Evolutionary conservation across 2,329 filamentous ascomycete genomes (phyloP), one percentile per base, ranked within the genome.

Genomic region (Fusarium piperis): DNA sequence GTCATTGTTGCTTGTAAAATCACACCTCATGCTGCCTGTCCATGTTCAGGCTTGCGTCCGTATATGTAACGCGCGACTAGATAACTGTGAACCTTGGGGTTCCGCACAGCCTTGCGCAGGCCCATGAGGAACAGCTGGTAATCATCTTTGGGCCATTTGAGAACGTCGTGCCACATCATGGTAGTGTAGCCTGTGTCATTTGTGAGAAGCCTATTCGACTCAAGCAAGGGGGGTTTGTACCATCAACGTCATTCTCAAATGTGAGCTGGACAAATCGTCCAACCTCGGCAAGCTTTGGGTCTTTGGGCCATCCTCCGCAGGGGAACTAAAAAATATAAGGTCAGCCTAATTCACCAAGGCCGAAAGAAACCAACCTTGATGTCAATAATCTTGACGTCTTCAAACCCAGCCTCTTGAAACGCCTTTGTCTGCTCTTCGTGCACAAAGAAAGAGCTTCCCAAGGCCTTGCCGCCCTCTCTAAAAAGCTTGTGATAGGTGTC

Each of bases 231-330:
- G n/a, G 6, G 8, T 15, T n/a, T 26, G 3, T 48, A 59, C 57
- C 57, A 4, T 59, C 57, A 16, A 59, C n/a, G 20, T 59, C 39
- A 59, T 59, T 59, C 28, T 46, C 28, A 10, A 59, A 23, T 4
- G 57, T 59, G 11, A 48, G 30, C 11, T 60, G 55, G 3, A 67
- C 66, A 33, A 44, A 67, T 35, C 41, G 48, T 11, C 66, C 63
- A 23, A 69, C 44, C 15, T 69, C 64, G 5, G 66, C 59, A 8
- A 69, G 66, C 23, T 60, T 63, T 13, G 56, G 39, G 20, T 69
- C 63, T 11, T 69, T 63, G 2, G 63, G 63, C 63, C 66, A 69
- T 6, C 48, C 59, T 9, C 59, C 59, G 1, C 65, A 23, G 9
- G 66, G 63, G 11, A 46, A 59, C 57, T 59, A 28, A 38, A 20